A percentile compares a stretch with the other conserved stretches of the same genome.
phyloP scores from a whole-genome alignment of 495 filamentous ascomycete genomes.

The Aspergillus taichungensis region DNA sequence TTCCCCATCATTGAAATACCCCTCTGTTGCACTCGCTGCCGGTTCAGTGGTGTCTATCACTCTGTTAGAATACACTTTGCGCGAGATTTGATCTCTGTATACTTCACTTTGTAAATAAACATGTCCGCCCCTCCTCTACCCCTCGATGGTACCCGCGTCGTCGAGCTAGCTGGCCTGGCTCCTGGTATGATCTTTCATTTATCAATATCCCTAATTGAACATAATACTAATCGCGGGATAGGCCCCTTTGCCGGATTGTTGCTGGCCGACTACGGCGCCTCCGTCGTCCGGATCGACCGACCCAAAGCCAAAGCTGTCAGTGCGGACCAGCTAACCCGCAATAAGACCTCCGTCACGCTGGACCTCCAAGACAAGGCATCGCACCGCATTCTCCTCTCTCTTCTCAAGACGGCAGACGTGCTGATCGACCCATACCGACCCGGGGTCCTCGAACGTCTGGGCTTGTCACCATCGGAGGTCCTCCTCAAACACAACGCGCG shows the following conservation, averaged over 20 bases:
- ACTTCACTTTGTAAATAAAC: background rate
- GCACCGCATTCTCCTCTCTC: constrained; percentile 51
- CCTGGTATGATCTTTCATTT: constrained; percentile 64
- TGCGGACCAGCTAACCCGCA: constrained; percentile 63
- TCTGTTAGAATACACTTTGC: background rate
- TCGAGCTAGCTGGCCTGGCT: constrained; percentile 85
- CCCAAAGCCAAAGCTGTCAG: constrained; percentile 23
- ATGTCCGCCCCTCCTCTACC: constrained; percentile 31
- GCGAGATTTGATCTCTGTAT: background rate
- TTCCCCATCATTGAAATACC: no score
- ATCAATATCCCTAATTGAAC: background rate
- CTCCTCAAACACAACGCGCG: constrained; percentile 62
- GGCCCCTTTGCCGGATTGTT: constrained; percentile 86
- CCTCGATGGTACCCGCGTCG: constrained; percentile 65
- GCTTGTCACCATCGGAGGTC: constrained; percentile 54
- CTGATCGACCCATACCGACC: constrained; percentile 91
- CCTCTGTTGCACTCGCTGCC: background rate
- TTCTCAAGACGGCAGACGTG: constrained; percentile 59
- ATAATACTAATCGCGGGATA: constrained; percentile 15
- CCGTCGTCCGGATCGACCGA: constrained; percentile 82
- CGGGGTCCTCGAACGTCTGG: constrained; percentile 76
- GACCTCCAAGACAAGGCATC: constrained; percentile 63
- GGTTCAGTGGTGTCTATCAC: background rate
- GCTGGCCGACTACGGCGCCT: constrained; percentile 80
- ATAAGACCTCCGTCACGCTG: constrained; percentile 68